Percentiles rank a stretch among this genome's conserved stretches.
These are phyloP conservation scores for Zizania palustris DNA, from an alignment of 202 grass and related monocot species.

Conservation along the genomic window DNA sequence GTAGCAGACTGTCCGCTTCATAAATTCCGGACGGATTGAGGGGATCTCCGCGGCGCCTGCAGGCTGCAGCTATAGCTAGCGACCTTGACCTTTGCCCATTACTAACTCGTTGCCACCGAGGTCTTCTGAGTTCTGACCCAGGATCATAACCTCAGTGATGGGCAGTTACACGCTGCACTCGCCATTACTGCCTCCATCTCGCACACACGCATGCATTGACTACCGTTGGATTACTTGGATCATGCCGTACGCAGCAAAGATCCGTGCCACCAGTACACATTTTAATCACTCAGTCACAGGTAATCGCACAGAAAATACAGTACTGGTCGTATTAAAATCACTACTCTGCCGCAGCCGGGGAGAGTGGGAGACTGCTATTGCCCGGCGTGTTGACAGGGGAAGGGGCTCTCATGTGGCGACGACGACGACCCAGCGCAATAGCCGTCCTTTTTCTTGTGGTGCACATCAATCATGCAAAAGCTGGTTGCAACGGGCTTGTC, in stretches of 20 bases:
- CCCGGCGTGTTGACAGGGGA: too few relatives aligned
- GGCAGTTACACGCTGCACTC: background rate
- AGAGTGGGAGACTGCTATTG: constrained; percentile 17
- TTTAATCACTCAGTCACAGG: too few relatives aligned
- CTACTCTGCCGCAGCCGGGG: too few relatives aligned
- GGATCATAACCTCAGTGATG: constrained; percentile 5
- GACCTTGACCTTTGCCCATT: constrained; percentile 21
- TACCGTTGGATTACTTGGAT: too few relatives aligned
- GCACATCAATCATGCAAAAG: constrained; percentile 33
- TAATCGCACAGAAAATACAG: too few relatives aligned
- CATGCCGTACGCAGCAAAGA: too few relatives aligned
- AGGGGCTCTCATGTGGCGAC: background rate
- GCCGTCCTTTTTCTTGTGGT: background rate
- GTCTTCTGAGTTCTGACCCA: background rate
- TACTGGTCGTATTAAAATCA: too few relatives aligned
- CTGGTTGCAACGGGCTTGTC: background rate
- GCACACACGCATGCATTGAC: background rate
- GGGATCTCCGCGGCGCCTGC: constrained; percentile 14
- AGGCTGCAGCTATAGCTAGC: too few relatives aligned
- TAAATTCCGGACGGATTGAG: background rate
- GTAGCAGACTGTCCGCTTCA: background rate
- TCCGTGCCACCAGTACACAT: too few relatives aligned
- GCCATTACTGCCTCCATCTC: background rate
- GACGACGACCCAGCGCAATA: background rate
- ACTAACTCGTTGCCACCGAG: constrained; percentile 7